Conservation (phyloP, 1,284 basidiomycete species). For the Bondarzewia mesenterica region DNA sequence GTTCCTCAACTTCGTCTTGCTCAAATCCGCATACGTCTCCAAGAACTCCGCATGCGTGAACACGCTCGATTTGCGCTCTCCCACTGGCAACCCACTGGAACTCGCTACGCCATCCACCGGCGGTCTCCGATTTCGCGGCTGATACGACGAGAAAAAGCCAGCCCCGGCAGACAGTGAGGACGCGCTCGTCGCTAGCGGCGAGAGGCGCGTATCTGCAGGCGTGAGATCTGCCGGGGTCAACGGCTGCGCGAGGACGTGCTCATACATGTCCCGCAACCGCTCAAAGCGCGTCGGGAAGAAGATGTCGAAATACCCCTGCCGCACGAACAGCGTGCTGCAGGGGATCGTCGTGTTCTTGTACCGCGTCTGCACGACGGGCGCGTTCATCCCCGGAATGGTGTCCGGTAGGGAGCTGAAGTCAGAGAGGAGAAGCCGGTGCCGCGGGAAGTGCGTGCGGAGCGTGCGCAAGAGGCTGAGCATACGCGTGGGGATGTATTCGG, state of each 20-base stretch:
- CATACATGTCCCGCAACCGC: slow-evolving; percentile 81
- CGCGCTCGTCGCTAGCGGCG: slow-evolving; percentile 41
- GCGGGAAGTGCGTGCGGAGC: slow-evolving; percentile 81
- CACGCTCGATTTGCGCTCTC: slow-evolving; percentile 72
- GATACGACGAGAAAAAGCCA: slow-evolving; percentile 63
- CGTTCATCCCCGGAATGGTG: slow-evolving; percentile 76
- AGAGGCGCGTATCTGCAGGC: slow-evolving; percentile 28
- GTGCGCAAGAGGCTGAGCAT: slow-evolving; percentile 81
- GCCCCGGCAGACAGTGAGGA: slow-evolving; percentile 47
- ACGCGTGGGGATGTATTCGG: slow-evolving; percentile 92
- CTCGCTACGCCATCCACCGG: slow-evolving; percentile 62
- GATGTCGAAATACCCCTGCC: slow-evolving; percentile 97
- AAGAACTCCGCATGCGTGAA: slow-evolving; percentile 84
- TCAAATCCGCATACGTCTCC: slow-evolving; percentile 70
- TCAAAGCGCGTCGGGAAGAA: slow-evolving; percentile 97
- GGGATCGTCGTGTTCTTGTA: slow-evolving; percentile 81
- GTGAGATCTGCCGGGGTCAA: slow-evolving; percentile 16
- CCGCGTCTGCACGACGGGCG: slow-evolving; percentile 95
- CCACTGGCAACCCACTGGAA: slow-evolving; percentile 70
- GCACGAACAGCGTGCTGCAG: slow-evolving; percentile 85
- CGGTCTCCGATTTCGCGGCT: slow-evolving; percentile 46
- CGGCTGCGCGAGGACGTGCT: slow-evolving; percentile 66
- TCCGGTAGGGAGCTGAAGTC: slow-evolving; percentile 91
- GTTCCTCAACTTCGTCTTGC: slow-evolving; percentile 57
- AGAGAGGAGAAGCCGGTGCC: slow-evolving; percentile 85